A percentile compares a stretch with the other conserved stretches of the same genome.
These are phyloP conservation scores for Ampelocalamus luodianensis DNA, from an alignment of 176 grass and related monocot species.

Conservation along the genomic window DNA sequence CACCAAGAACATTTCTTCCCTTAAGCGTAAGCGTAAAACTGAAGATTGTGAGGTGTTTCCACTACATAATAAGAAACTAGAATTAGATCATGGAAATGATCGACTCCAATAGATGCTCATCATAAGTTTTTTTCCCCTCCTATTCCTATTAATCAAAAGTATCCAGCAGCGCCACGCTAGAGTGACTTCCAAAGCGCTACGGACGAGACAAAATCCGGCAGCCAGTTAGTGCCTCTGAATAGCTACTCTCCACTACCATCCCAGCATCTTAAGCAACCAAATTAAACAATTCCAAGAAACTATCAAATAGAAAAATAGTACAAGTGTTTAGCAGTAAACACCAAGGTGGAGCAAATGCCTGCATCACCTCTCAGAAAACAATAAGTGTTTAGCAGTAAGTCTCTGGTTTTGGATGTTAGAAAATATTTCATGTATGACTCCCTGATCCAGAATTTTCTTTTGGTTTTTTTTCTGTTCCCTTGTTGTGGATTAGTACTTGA, in stretches of 20 bases:
- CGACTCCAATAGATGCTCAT: background rate
- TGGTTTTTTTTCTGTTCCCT: background rate
- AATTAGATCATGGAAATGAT: background rate
- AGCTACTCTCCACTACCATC: background rate
- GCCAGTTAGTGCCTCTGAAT: background rate
- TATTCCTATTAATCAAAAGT: background rate
- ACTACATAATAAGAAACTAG: too few species aligned
- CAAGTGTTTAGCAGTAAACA: background rate
- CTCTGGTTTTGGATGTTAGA: background rate
- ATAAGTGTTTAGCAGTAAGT: conserved; percentile 1
- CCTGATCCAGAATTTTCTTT: background rate
- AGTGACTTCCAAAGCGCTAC: background rate
- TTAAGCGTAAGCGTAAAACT: background rate
- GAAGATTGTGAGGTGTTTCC: too few species aligned
- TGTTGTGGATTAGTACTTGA: background rate
- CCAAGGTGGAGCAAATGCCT: background rate
- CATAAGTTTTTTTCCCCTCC: background rate
- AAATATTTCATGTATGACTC: background rate
- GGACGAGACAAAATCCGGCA: background rate
- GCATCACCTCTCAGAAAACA: conserved; percentile 21
- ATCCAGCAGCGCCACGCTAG: background rate
- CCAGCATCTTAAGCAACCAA: background rate
- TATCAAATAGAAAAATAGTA: background rate
- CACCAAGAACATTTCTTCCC: background rate
- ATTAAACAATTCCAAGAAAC: background rate